Evolutionary conservation across 2,329 filamentous ascomycete species (phyloP).

Genomic region (Septoria petroselini): DNA sequence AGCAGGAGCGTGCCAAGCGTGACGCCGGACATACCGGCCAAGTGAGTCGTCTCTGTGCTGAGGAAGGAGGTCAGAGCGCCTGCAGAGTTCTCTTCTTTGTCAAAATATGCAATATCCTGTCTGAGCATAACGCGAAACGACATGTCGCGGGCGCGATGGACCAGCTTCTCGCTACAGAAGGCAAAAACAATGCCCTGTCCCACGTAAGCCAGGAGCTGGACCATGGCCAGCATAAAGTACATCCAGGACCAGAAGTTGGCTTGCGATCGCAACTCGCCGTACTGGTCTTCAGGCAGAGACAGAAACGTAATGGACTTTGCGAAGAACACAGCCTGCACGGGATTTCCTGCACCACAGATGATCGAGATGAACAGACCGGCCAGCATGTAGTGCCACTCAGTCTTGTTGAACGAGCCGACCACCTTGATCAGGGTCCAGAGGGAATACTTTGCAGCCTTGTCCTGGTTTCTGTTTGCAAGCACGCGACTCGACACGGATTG

Average conservation of each 20-base stretch:
- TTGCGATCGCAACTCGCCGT: conserved; percentile 60
- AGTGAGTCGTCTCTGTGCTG: conserved; percentile 82
- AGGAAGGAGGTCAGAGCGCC: conserved; percentile 86
- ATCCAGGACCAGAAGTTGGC: conserved; percentile 85
- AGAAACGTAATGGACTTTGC: conserved; percentile 79
- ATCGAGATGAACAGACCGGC: conserved; percentile 69
- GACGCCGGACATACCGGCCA: conserved; percentile 81
- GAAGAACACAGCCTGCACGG: conserved; percentile 75
- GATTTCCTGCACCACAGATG: conserved; percentile 78
- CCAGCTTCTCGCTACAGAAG: conserved; percentile 78
- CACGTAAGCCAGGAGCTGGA: conserved; percentile 66
- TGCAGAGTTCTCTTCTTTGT: conserved; percentile 81
- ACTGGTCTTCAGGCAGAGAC: conserved; percentile 54
- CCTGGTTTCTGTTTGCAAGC: conserved; percentile 52
- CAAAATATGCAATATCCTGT: conserved; percentile 91
- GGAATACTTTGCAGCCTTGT: conserved; percentile 53
- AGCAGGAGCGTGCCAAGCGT: conserved; percentile 84
- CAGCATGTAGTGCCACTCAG: conserved; percentile 69
- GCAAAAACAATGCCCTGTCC: conserved; percentile 73
- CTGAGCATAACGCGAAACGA: conserved; percentile 86
- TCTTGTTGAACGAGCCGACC: conserved; percentile 73
- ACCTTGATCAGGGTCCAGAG: conserved; percentile 75
- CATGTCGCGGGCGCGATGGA: conserved; percentile 75
- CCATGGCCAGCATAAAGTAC: conserved; percentile 79
- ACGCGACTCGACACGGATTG: conserved; percentile 66